phyloP scores from a whole-genome alignment of 495 filamentous ascomycete species.

The Annulohypoxylon maeteangense region DNA sequence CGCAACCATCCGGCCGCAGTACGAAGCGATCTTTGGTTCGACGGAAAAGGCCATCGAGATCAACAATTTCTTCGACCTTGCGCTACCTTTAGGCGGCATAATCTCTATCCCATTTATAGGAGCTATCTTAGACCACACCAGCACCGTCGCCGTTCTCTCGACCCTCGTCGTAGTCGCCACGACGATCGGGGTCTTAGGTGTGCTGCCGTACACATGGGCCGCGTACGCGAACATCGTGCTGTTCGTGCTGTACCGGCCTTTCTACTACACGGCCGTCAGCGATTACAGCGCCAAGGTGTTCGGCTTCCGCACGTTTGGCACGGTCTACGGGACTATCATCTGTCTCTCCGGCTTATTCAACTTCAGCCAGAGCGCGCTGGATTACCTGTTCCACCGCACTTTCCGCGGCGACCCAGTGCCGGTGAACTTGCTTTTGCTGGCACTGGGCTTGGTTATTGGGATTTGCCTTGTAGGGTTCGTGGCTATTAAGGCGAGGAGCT shows the following conservation, averaged over 20 bases:
- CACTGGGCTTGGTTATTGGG: constrained; percentile 69
- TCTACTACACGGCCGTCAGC: constrained; percentile 80
- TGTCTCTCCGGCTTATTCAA: constrained; percentile 88
- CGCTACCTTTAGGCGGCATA: constrained; percentile 87
- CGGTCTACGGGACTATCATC: constrained; percentile 94
- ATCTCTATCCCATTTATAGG: constrained; percentile 90
- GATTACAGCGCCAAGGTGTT: constrained; percentile 97
- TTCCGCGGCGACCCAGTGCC: constrained; percentile 80
- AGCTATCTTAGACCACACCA: constrained; percentile 77
- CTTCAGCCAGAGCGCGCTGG: constrained; percentile 84
- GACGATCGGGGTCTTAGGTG: constrained; percentile 79
- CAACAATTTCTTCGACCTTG: constrained; percentile 89
- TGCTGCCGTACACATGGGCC: constrained; percentile 73
- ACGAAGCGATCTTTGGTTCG: constrained; percentile 77
- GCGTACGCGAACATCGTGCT: constrained; percentile 82
- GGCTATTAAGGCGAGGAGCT: constrained; percentile 35
- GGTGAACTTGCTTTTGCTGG: constrained; percentile 77
- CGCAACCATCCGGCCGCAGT: constrained; percentile 87
- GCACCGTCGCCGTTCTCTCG: constrained; percentile 77
- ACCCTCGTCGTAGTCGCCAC: constrained; percentile 79
- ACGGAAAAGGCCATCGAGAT: constrained; percentile 68
- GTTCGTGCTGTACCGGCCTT: constrained; percentile 80
- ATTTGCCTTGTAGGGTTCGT: constrained; percentile 70
- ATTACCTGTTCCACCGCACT: constrained; percentile 77
- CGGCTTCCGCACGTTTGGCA: constrained; percentile 93